phyloP scores from a whole-genome alignment of 352 stramenopile genomes.

The Phytophthora kernoviae region DNA sequence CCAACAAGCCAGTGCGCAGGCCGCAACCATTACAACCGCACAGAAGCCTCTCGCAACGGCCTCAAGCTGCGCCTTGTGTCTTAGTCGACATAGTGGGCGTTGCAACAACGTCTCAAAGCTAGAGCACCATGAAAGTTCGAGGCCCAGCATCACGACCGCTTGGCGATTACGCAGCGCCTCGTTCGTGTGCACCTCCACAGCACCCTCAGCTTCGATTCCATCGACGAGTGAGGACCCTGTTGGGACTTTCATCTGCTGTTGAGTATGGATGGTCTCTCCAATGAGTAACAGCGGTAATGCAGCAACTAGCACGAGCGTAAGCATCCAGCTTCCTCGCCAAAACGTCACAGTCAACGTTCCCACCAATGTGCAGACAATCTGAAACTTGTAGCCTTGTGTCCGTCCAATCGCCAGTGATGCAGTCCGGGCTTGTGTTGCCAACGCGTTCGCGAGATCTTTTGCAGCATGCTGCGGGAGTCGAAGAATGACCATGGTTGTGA shows the following conservation, averaged over 20 bases:
- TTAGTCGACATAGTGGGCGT: conserved; percentile 17
- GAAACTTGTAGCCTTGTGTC: conserved; percentile 52
- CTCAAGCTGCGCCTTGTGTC: conserved; percentile 33
- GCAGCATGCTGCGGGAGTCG: conserved; percentile 57
- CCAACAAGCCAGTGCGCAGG: conserved; percentile 65
- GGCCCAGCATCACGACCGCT: conserved; percentile 41
- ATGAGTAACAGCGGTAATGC: conserved; percentile 68
- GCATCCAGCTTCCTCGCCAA: conserved; percentile 56
- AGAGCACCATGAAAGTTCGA: conserved; percentile 31
- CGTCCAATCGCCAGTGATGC: conserved; percentile 46
- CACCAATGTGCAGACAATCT: conserved; percentile 41
- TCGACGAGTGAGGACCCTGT: conserved; percentile 8
- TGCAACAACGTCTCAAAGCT: conserved; percentile 39
- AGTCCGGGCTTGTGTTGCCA: conserved; percentile 56
- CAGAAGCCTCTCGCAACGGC: conserved; percentile 63
- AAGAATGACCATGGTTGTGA: conserved; percentile 73
- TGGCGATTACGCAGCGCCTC: conserved; percentile 53
- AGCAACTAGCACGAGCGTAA: conserved; percentile 62
- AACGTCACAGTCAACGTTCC: conserved; percentile 44
- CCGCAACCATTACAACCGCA: conserved; percentile 50
- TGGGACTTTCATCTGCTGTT: conserved; percentile 14
- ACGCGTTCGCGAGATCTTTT: conserved; percentile 53
- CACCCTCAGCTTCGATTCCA: conserved; percentile 12
- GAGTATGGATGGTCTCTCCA: conserved; percentile 35
- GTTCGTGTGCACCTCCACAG: conserved; percentile 42